Evolutionary conservation across 2,329 filamentous ascomycete genomes (phyloP), one percentile per base, ranked within the genome.

Genomic region (Endoconidiophora polonica): DNA sequence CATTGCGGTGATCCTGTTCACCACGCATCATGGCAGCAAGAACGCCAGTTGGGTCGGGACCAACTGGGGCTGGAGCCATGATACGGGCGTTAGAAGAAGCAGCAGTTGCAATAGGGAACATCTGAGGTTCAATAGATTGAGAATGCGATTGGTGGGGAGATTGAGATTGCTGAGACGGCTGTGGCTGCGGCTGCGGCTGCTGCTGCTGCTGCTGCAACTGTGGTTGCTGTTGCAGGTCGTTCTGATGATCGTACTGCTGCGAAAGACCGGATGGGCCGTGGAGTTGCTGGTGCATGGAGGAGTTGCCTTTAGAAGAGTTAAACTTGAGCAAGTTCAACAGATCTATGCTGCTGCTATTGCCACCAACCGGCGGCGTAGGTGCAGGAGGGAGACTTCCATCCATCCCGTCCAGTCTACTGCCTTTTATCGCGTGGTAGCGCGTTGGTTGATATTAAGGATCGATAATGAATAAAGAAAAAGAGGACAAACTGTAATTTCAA

Each of bases 241-340:
- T 57, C 48, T 56, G 57, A 44, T 56, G 56, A 54, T 57, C 54
- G 53, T 64, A 62, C 22, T 58, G 61, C 56, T 65, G 63, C 50
- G 55, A 55, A 33, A 49, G 45, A 44, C 48, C 38, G 5, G 52
- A 54, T 4, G 52, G 48, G 38, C 52, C 52, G 26, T 51, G 52
- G 10, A 54, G 26, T 54, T 62, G 55, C 54, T 65, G 66, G 16
- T 58, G 54, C 44, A 60, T 58, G 49, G 56, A 57, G 49, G 56
- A 58, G 43, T 55, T 54, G 29, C 60, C 56, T 45, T 63, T 63
- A 43, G 67, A 23, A n/a, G 24, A 65, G 55, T 70, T 76, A 58
- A 77, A 78, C 66, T 79, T 79, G 60, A 80, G 69, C 50, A 79
- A 66, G 56, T 74, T 78, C 59, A 80, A 64, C 57, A 80, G 60